phyloP scores from a whole-genome alignment of 2,329 filamentous ascomycete genomes.

The Colletotrichum spinosum region DNA sequence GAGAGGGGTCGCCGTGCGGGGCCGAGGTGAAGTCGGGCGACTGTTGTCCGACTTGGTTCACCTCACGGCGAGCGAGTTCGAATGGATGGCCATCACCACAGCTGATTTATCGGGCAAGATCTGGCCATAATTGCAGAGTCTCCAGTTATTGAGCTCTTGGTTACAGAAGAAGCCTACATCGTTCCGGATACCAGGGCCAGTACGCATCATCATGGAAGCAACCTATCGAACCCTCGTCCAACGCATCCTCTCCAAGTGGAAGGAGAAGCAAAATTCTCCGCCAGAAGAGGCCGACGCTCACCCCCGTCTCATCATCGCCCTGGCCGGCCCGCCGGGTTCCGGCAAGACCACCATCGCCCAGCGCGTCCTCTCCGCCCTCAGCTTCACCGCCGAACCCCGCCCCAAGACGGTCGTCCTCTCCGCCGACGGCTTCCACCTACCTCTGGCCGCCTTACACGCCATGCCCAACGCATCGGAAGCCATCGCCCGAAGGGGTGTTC shows the following conservation, averaged over 20 bases:
- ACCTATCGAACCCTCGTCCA: constrained; percentile 41
- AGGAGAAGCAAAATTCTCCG: constrained; percentile 25
- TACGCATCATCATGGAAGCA: constrained; percentile 39
- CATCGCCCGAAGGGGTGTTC: constrained; percentile 44
- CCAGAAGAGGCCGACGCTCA: background rate
- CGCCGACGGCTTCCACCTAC: constrained; percentile 46
- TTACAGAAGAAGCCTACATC: no score
- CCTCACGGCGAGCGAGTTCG: no score
- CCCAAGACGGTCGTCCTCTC: constrained; percentile 23
- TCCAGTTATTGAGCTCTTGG: no score
- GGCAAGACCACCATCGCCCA: constrained; percentile 45
- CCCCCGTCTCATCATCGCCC: constrained; percentile 43
- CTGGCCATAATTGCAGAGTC: no score
- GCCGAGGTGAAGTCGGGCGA: constrained; percentile 24
- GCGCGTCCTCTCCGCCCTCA: constrained; percentile 38
- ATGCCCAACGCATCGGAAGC: constrained; percentile 42
- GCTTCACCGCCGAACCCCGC: constrained; percentile 7
- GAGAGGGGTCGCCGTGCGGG: constrained; percentile 27
- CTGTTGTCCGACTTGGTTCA: constrained; percentile 12
- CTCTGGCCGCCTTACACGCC: constrained; percentile 38
- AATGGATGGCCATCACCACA: no score
- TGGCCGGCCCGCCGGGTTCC: constrained; percentile 48
- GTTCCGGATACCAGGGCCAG: background rate
- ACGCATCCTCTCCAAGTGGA: constrained; percentile 41
- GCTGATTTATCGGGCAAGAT: no score